Base-by-base conservation (phyloP, 176 grass and related monocot species). In the Carex kokanica region DNA sequence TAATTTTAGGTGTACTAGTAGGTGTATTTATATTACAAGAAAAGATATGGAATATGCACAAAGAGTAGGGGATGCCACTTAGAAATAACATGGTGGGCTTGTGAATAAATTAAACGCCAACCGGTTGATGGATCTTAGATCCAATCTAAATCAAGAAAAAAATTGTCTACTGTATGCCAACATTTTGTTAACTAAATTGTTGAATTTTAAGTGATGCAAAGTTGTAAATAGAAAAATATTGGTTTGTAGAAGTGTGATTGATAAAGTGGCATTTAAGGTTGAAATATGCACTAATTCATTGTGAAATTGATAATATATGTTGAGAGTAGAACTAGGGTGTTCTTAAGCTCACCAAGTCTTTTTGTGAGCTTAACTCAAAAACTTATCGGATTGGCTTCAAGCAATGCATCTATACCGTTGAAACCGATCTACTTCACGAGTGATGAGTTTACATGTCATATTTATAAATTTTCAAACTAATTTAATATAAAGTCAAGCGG, bases 1-100 rank as follows among this genome's bases (percentile, higher is more conserved):
- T 74, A 74, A 74, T 51, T 74, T 74, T 74, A 74, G 70, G 70
- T 74, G 43, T 74, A 51, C 38, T 47, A 49, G 41, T 51, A 51
- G 70, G 70, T 52, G 45, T 74, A 74, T 43, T 52, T 74, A 74
- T 51, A 52, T 74, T 27, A 27, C 20, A 67, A 17, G 8, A 73
- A 72, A 47, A 47, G 2, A 49, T n/a, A 8, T 49, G 43, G 1
- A 24, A 49, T 51, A 38, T 34, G 18, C 7, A 71, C 2, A 43
- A 21, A 20, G 43, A 51, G 20, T 47, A 52, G 12, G 7, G 5
- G 18, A 27, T 74, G 70, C 43, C 70, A 74, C 43, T 25, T 51
- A 47, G 68, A 72, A 18, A 49, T 24, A 73, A 49, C 20, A 51
- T 74, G 43, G 43, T 74, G 70, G 20, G 70, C 70, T 74, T 74